A percentile compares a stretch with the other conserved stretches of the same genome.
Conservation (phyloP, 768 basidiomycete genomes). For the Hericium rajendrae region DNA sequence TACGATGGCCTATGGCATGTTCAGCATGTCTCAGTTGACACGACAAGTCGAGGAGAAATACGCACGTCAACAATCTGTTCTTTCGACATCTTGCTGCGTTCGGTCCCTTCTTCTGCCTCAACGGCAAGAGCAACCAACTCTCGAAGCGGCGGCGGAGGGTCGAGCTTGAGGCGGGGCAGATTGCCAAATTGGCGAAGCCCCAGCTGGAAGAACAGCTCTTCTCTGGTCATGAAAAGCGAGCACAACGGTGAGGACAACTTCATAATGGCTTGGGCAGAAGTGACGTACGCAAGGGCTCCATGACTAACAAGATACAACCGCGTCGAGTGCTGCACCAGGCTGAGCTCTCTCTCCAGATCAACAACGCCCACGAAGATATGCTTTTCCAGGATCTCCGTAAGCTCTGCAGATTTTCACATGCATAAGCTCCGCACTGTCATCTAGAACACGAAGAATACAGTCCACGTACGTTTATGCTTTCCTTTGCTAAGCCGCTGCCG, state of each 20-base stretch:
- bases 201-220: constrained; percentile 93
- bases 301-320: constrained; percentile 89
- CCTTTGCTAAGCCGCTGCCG: constrained; percentile 47
- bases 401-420: constrained; percentile 35
- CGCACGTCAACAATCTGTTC: constrained; percentile 64
- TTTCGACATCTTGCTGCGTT: constrained; percentile 43
- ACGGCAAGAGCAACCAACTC: constrained; percentile 73
- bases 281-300: constrained; percentile 66
- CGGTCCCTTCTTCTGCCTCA: constrained; percentile 47
- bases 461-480: constrained; percentile 59
- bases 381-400: constrained; percentile 75
- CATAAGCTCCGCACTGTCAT: neutral
- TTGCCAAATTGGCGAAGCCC: constrained; percentile 87
- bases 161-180: constrained; percentile 63
- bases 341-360: constrained; percentile 61
- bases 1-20: constrained; percentile 45
- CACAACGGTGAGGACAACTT: neutral
- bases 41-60: neutral
- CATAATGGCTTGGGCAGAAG: neutral
- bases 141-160: constrained; percentile 70
- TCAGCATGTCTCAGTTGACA: neutral
- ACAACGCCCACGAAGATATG: constrained; percentile 92
- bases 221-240: constrained; percentile 35
- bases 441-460: neutral
- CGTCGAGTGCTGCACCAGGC: constrained; percentile 79